Conservation (phyloP, 2,329 filamentous ascomycete species). For the Ophiostoma triangulosporum region DNA sequence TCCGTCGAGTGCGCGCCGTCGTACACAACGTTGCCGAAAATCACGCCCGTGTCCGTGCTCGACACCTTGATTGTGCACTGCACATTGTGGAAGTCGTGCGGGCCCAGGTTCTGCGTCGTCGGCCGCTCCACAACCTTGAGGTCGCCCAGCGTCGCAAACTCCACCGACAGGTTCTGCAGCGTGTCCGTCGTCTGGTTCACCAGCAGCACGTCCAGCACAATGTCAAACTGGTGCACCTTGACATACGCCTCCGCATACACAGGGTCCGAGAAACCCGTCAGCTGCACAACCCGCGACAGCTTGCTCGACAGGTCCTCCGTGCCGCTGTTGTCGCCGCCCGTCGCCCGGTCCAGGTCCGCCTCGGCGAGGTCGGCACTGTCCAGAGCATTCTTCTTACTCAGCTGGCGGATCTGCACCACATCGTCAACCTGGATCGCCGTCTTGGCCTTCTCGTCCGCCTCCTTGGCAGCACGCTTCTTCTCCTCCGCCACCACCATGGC, state of each 20-base stretch:
- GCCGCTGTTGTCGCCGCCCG: slow-evolving; percentile 65
- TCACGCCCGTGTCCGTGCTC: slow-evolving; percentile 84
- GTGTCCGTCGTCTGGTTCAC: slow-evolving; percentile 97
- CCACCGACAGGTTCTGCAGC: slow-evolving; percentile 89
- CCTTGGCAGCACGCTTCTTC: slow-evolving; percentile 93
- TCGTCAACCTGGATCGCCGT: slow-evolving; percentile 92
- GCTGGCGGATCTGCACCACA: slow-evolving; percentile 79
- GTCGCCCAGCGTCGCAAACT: slow-evolving; percentile 96
- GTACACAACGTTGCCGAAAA: slow-evolving; percentile 97
- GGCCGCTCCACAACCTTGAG: slow-evolving; percentile 95
- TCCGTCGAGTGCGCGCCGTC: slow-evolving; percentile 86
- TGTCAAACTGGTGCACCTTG: slow-evolving; percentile 97
- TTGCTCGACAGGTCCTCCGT: slow-evolving; percentile 85
- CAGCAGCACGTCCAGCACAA: slow-evolving; percentile 86
- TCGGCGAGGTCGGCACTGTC: slow-evolving; percentile 80
- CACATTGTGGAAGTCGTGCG: slow-evolving; percentile 95
- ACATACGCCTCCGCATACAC: slow-evolving; percentile 99
- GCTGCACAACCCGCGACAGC: slow-evolving; percentile 86
- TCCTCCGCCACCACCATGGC: slow-evolving; percentile 96
- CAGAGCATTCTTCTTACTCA: slow-evolving; percentile 76
- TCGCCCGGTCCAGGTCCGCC: slow-evolving; percentile 83
- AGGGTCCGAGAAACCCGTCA: slow-evolving; percentile 95
- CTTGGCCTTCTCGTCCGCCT: slow-evolving; percentile 84
- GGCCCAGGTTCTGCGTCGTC: slow-evolving; percentile 87
- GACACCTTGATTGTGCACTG: slow-evolving; percentile 98